Percentiles rank a stretch among this genome's conserved stretches.
Evolutionary conservation across 345 rosid genomes (phyloP).

Genomic region (Eucalyptus dawsonii): DNA sequence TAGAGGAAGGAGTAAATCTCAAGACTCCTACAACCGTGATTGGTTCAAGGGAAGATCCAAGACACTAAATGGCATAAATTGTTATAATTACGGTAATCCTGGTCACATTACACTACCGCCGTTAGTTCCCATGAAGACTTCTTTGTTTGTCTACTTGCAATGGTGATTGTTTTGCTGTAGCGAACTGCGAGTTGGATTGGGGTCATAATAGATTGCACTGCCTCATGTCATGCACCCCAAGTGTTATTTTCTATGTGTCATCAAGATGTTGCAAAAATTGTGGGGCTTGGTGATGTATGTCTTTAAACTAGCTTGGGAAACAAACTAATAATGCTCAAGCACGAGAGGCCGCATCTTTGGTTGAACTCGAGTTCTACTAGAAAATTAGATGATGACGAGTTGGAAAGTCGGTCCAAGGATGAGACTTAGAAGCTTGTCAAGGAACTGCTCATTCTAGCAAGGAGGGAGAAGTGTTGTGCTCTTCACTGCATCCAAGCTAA

Average conservation of each 20-base stretch:
- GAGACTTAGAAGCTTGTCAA: background rate
- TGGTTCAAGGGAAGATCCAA: too few relatives aligned
- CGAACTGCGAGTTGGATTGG: too few relatives aligned
- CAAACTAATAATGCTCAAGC: background rate
- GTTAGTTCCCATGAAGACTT: too few relatives aligned
- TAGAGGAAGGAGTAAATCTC: too few relatives aligned
- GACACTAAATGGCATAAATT: too few relatives aligned
- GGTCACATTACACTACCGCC: too few relatives aligned
- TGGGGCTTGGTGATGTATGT: background rate
- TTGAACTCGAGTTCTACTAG: background rate
- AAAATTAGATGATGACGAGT: background rate
- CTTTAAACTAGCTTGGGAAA: background rate
- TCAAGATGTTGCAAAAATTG: background rate
- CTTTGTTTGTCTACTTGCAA: too few relatives aligned
- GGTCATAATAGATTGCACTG: too few relatives aligned
- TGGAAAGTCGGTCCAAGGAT: background rate
- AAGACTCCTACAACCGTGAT: too few relatives aligned
- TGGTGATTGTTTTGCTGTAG: too few relatives aligned
- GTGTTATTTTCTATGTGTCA: background rate
- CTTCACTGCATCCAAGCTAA: background rate
- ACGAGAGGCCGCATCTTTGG: background rate
- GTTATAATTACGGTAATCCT: too few relatives aligned
- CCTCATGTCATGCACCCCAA: too few relatives aligned
- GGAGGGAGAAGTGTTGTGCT: background rate
- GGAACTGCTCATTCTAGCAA: background rate